Percentiles rank a stretch among this genome's conserved stretches.
Conservation (phyloP, 495 filamentous ascomycete genomes). For the Aspergillus incahuasiensis region DNA sequence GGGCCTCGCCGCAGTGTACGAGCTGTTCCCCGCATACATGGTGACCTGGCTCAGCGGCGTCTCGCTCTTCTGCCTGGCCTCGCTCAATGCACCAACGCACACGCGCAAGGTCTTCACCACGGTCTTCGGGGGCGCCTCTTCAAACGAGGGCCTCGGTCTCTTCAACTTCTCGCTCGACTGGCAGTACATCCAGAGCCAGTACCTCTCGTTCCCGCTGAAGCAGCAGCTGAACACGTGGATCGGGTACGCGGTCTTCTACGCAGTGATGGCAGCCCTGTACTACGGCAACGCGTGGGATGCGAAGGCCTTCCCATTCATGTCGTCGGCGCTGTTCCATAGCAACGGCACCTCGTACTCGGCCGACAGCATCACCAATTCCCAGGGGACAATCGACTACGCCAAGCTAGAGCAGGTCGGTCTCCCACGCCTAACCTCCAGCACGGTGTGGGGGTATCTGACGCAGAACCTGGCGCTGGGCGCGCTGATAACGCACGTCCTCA, state of each 20-base stretch:
- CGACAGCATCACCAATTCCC: slow-evolving; percentile 24
- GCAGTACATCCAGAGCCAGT: slow-evolving; percentile 50
- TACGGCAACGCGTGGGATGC: slow-evolving; percentile 51
- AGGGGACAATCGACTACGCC: slow-evolving; percentile 31
- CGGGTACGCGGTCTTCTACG: slow-evolving; percentile 41
- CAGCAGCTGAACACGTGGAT: slow-evolving; percentile 38
- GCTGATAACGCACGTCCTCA: slow-evolving; percentile 27
- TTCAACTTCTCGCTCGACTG: slow-evolving; percentile 50
- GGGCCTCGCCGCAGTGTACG: slow-evolving; percentile 40
- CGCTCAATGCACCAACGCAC: slow-evolving; percentile 24
- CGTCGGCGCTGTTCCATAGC: slow-evolving; percentile 29
- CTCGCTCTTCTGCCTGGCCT: slow-evolving; percentile 49
- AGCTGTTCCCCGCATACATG: slow-evolving; percentile 52
- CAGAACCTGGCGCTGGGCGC: slow-evolving; percentile 28
- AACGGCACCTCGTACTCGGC: slow-evolving; percentile 28
- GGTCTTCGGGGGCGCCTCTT: slow-evolving; percentile 51
- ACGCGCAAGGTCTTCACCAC: slow-evolving; percentile 30
- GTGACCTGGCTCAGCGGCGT: slow-evolving; percentile 50
- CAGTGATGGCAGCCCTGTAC: slow-evolving; percentile 36
- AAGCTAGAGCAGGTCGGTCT: slow-evolving; percentile 31
- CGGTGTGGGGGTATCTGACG: slow-evolving; percentile 1
- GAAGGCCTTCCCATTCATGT: slow-evolving; percentile 48
- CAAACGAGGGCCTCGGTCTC: slow-evolving; percentile 48
- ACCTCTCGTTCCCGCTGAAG: slow-evolving; percentile 28
- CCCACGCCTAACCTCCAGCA: slow-evolving; percentile 31